phyloP scores from a whole-genome alignment of 805 yeast genomes.

The Blastobotrys terrestris region DNA sequence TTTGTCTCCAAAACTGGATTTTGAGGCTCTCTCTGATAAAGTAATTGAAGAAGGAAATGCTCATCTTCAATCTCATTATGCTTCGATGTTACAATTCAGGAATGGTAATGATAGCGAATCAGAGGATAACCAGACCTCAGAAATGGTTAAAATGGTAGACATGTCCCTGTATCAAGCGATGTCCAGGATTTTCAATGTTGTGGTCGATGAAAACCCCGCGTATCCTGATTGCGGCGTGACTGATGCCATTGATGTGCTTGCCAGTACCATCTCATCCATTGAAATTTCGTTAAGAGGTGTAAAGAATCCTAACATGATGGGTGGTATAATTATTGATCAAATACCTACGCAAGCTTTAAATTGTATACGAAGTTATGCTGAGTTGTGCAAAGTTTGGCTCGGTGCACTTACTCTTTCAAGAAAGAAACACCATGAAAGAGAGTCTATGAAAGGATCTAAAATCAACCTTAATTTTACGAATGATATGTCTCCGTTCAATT shows the following conservation, averaged over 20 bases:
- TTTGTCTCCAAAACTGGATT: neutral
- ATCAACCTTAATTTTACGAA: neutral
- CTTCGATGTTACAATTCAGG: neutral
- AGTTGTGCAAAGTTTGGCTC: slow-evolving; percentile 21
- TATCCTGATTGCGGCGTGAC: neutral
- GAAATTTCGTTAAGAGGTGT: slow-evolving; percentile 62
- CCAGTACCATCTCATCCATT: slow-evolving; percentile 53
- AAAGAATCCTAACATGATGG: slow-evolving; percentile 25
- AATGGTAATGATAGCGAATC: neutral
- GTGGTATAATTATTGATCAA: slow-evolving; percentile 47
- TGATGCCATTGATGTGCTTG: slow-evolving; percentile 25
- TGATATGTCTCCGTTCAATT: neutral
- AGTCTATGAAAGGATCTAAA: neutral
- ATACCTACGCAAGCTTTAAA: slow-evolving; percentile 57
- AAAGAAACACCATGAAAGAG: neutral
- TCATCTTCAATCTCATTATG: neutral
- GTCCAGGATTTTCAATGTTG: neutral
- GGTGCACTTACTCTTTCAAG: neutral
- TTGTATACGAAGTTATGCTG: slow-evolving; percentile 47
- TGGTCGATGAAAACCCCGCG: neutral
- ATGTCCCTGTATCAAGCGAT: neutral
- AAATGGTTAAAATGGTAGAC: neutral
- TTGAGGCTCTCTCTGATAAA: neutral
- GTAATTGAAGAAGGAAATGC: neutral
- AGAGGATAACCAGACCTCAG: no score